Evolutionary conservation across 1,284 basidiomycete genomes (phyloP).

Genomic region (Hortiboletus rubellus): DNA sequence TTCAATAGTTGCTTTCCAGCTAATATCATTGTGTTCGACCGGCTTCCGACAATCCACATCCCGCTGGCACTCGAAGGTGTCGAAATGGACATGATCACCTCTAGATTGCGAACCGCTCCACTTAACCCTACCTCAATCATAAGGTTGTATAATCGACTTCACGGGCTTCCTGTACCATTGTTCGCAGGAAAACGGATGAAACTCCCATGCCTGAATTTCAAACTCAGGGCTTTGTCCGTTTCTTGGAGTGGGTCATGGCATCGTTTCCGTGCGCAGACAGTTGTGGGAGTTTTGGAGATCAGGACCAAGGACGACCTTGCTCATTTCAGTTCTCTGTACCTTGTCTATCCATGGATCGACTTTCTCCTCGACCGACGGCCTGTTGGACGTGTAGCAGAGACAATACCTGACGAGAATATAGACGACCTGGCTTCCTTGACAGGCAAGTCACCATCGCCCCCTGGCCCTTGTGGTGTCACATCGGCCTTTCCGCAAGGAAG

Average conservation of each 20-base stretch:
- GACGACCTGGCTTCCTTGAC: not conserved
- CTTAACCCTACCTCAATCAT: not conserved
- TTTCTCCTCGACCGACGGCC: not conserved
- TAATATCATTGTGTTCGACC: not conserved
- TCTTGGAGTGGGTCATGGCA: too few relatives aligned
- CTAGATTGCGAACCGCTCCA: not conserved
- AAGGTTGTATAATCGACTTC: not conserved
- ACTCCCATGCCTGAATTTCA: not conserved
- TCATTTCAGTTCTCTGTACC: not conserved
- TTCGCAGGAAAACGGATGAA: not conserved
- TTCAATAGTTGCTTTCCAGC: slow-evolving; percentile 7
- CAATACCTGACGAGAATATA: not conserved
- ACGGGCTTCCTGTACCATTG: not conserved
- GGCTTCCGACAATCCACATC: not conserved
- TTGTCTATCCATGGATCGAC: not conserved
- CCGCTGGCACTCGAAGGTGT: not conserved
- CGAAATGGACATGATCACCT: not conserved
- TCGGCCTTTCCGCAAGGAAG: not conserved
- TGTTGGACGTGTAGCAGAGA: not conserved
- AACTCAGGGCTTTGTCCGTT: not conserved
- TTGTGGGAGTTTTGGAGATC: not conserved
- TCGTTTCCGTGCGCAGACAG: not conserved
- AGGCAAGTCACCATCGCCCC: not conserved
- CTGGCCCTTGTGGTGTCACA: not conserved
- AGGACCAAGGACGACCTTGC: not conserved